Evolutionary conservation across 139 green algal species (phyloP), one percentile per base, ranked within the genome.

Genomic region (Asterochloris sp.): DNA sequence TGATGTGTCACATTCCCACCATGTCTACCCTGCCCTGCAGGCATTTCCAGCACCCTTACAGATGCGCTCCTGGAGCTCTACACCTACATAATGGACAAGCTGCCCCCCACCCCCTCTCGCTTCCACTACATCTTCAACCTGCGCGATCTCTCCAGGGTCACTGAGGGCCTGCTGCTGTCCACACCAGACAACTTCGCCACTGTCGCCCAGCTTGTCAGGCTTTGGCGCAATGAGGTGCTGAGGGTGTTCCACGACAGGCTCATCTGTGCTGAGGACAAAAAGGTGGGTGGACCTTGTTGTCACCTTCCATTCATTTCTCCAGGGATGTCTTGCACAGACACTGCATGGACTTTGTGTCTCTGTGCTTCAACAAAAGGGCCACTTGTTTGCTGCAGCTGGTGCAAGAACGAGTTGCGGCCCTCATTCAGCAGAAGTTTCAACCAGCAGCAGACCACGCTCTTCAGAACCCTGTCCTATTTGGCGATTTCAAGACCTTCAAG

Each of bases 111-210:
- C 16, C 93, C 93, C 28, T 91, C 83, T 0, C 88, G 92, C 78
- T 97, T 97, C 87, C 91, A 95, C 81, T 97, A 97, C 91, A 92
- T 95, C 75, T 97, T 97, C 88, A 97, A 97, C 88, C 89, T 97
- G 73, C 84, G 93, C 47, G 93, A 97, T 89, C 85, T 97, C 13
- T 88, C 76, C 24, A 81, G 90, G 60, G 78, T 92, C 61, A 83
- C 67, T 82, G 87, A 95, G 85, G 93, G 93, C 12, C 85, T 97
- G 81, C 86, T 93, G 73, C 85, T 92, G 38, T 85, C 89, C 66
- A 86, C 79, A 26, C 66, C 74, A 15, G 81, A 92, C 81, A 88
- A 86, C 71, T 90, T 94, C 81, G 81, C 76, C 60, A 88, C 73
- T 16, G 79, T 83, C 1, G 82, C 88, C 69, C 66, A 86, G 26